Base-by-base conservation (phyloP, 129 eudicot species). In the Escallonia rubra region DNA sequence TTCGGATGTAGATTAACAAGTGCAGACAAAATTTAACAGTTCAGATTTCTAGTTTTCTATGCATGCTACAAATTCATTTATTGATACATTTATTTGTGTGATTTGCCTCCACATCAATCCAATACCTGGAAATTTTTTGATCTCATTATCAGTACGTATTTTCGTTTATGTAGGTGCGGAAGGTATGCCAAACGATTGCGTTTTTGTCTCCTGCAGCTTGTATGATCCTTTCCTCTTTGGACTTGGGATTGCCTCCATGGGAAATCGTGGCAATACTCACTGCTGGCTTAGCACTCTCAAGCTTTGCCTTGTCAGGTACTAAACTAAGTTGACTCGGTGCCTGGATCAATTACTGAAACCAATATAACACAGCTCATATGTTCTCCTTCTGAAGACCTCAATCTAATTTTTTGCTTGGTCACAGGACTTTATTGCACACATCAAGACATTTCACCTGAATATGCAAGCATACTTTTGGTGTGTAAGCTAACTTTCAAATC, bases 401-500 rank as follows among this genome's bases (percentile, higher is more conserved):
- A 52, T 14, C 42, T 63, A 43, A 3, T 74, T 10, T 12, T 76
- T 70, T 82, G 54, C 78, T 76, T 76, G 42, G 38, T 61, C 72
- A 68, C 81, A 93, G 98, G 98, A 65, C 86, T 93, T 13, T 93
- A 93, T 71, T 93, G 98, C 60, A 93, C 96, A 5, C 98, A 93
- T 77, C 98, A 93, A 89, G 98, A 93, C 72, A 93, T 93, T 43
- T 93, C 98, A 45, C 95, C 95, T 4, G 95, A 93, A 81, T 93
- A 93, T 63, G 98, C 98, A 50, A 89, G 98, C 81, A 85, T 93
- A 54, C 98, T 93, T 76, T 77, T 93, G 98, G 98, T 93, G 79
- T 14, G 85, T 73, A 13, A 62, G 8, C 34, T 38, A 40, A 73
- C 1, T 23, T 23, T 23, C 34, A 23, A 23, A 23, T 23, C 34